Evolutionary conservation across 73 alveolate genomes (phyloP).

Genomic region (Breviolum minutum): DNA sequence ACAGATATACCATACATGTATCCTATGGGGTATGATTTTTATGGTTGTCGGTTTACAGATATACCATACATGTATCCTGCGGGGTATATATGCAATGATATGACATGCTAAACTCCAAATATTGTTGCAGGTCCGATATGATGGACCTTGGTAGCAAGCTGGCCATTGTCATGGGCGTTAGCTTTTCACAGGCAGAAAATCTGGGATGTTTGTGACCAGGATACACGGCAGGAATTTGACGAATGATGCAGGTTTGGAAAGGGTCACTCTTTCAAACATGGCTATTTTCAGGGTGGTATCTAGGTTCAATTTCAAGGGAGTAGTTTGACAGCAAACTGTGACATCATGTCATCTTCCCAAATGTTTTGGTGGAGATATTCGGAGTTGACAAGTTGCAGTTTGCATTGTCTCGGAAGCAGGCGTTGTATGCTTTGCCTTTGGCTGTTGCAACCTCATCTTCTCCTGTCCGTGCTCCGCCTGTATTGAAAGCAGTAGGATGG

Average conservation of each 20-base stretch:
- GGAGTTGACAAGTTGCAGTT: background rate
- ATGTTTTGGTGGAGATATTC: too few relatives aligned
- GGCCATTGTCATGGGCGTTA: conserved; percentile 91
- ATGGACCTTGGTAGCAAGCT: conserved; percentile 86
- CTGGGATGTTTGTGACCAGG: background rate
- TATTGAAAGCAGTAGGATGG: conserved; percentile 69
- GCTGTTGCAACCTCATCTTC: conserved; percentile 73
- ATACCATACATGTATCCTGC: too few relatives aligned
- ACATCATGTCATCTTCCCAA: too few relatives aligned
- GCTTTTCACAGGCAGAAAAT: conserved; percentile 60
- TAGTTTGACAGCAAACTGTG: too few relatives aligned
- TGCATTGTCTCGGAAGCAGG: background rate
- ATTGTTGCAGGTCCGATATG: conserved; percentile 65
- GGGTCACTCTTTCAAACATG: too few relatives aligned
- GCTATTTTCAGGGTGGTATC: too few relatives aligned
- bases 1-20: too few relatives aligned
- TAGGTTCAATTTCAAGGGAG: too few relatives aligned
- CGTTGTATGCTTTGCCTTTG: conserved; percentile 87
- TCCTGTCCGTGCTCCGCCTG: conserved; percentile 45
- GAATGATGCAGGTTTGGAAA: too few relatives aligned
- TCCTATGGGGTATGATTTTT: too few relatives aligned
- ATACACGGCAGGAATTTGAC: background rate
- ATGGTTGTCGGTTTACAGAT: too few relatives aligned
- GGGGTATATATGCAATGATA: too few relatives aligned
- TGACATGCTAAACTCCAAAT: background rate